phyloP scores from a whole-genome alignment of 2,329 filamentous ascomycete genomes.

The Xylaria sp. region DNA sequence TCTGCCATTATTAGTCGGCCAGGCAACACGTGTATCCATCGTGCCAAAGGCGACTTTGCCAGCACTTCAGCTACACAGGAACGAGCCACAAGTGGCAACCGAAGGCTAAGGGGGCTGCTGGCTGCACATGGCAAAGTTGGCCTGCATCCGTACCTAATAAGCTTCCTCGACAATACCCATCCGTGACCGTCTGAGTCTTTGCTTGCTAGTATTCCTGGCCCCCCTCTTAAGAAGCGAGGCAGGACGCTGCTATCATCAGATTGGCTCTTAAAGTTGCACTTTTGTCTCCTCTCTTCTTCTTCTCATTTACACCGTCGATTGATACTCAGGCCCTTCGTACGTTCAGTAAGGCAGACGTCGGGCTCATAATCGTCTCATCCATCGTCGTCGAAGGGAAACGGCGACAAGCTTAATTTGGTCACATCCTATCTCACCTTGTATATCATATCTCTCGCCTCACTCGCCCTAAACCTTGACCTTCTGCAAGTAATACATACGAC shows the following conservation, averaged over 20 bases:
- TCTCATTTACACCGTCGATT: conserved; percentile 1
- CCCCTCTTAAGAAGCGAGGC: conserved; percentile 26
- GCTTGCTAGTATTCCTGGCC: conserved; percentile 3
- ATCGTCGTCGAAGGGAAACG: background rate
- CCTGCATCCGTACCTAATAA: conserved; percentile 40
- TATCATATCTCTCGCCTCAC: conserved; percentile 3
- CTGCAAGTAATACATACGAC: conserved; percentile 17
- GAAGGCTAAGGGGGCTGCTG: conserved; percentile 7
- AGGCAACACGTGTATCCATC: conserved; percentile 32
- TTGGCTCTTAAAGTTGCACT: conserved; percentile 13
- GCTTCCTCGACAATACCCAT: conserved; percentile 2
- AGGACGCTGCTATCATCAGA: conserved; percentile 22
- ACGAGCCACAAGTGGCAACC: conserved; percentile 27
- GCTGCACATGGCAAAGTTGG: conserved; percentile 22
- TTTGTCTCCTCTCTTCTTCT: conserved; percentile 3
- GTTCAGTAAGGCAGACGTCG: background rate
- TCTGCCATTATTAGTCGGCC: conserved; percentile 14
- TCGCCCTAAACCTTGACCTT: conserved; percentile 14
- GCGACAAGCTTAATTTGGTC: conserved; percentile 7
- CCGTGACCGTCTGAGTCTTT: conserved; percentile 5
- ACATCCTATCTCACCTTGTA: conserved; percentile 12
- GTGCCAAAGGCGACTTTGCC: conserved; percentile 12
- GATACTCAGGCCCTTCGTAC: conserved; percentile 1
- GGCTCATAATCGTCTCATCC: background rate
- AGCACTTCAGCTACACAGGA: conserved; percentile 22